phyloP scores from a whole-genome alignment of 2,329 filamentous ascomycete genomes.

The Pseudogymnoascus sp. region DNA sequence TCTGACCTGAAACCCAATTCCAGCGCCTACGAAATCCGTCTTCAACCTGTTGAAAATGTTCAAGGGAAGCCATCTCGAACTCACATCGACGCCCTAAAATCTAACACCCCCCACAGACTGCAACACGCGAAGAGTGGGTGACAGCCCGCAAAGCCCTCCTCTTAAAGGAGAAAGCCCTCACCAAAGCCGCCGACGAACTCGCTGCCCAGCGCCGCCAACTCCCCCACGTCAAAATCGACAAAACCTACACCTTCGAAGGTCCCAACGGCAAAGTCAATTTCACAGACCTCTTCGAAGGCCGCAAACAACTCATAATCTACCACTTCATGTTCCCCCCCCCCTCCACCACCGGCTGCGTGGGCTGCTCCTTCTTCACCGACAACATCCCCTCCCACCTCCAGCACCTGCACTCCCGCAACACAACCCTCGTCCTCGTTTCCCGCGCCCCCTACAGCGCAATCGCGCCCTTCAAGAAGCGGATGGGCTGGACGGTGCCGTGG shows the following conservation, averaged over 20 bases:
- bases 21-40: background rate
- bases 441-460: constrained; percentile 32
- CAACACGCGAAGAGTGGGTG: constrained; percentile 30
- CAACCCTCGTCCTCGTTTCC: constrained; percentile 33
- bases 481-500: constrained; percentile 36
- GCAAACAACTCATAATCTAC: constrained; percentile 34
- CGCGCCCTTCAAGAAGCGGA: constrained; percentile 29
- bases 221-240: constrained; percentile 33
- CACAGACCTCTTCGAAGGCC: constrained; percentile 27
- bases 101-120: constrained; percentile 20
- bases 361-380: constrained; percentile 33
- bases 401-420: constrained; percentile 32
- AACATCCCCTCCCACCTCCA: constrained; percentile 29
- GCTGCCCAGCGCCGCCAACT: constrained; percentile 29
- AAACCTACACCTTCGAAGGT: constrained; percentile 30
- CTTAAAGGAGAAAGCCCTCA: constrained; percentile 30
- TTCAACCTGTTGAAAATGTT: background rate
- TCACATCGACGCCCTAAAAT: background rate
- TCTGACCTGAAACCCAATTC: background rate
- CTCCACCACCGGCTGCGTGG: constrained; percentile 30
- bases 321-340: constrained; percentile 39
- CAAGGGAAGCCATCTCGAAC: background rate
- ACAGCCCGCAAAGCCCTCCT: constrained; percentile 28
- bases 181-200: constrained; percentile 25
- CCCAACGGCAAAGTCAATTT: constrained; percentile 23